Percentiles rank a stretch among this genome's conserved stretches.
Evolutionary conservation across 805 yeast genomes (phyloP).

Genomic region (Cyberlindnera misumaiensis): DNA sequence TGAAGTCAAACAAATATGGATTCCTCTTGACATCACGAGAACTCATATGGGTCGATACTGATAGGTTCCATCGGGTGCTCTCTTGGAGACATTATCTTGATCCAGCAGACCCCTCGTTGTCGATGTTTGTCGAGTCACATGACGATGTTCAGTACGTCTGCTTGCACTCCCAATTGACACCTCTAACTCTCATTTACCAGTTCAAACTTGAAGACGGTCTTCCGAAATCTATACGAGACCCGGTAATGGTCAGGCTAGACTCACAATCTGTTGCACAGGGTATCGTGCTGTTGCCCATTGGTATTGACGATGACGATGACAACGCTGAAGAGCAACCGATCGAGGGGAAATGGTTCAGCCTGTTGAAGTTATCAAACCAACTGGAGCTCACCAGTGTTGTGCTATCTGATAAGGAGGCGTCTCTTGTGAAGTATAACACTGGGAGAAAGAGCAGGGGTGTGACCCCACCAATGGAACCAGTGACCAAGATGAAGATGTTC

Average conservation of each 20-base stretch:
- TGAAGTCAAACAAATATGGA: constrained; percentile 27
- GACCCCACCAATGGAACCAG: not conserved
- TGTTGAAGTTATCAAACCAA: constrained; percentile 8
- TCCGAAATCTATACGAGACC: constrained; percentile 35
- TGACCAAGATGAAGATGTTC: not conserved
- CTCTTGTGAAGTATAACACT: constrained; percentile 1
- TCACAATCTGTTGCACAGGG: constrained; percentile 1
- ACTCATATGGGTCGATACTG: constrained; percentile 43
- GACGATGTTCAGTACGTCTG: constrained; percentile 17
- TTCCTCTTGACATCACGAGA: constrained; percentile 64
- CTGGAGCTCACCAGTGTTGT: constrained; percentile 1
- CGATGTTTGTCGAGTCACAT: constrained; percentile 27
- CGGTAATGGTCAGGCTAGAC: constrained; percentile 17
- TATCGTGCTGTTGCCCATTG: constrained; percentile 5
- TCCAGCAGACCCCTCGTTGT: constrained; percentile 47
- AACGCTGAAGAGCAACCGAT: not conserved
- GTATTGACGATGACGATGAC: constrained; percentile 3
- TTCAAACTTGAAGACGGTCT: constrained; percentile 28
- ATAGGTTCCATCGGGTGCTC: constrained; percentile 39
- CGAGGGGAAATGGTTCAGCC: constrained; percentile 1
- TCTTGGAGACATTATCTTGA: constrained; percentile 71
- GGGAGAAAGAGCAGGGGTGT: not conserved
- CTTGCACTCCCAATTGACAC: constrained; percentile 26
- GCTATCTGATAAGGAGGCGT: not conserved
- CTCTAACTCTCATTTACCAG: constrained; percentile 28